phyloP scores from a whole-genome alignment of 192 early-diverging fungal species.

The Backusella liffmaniae region DNA sequence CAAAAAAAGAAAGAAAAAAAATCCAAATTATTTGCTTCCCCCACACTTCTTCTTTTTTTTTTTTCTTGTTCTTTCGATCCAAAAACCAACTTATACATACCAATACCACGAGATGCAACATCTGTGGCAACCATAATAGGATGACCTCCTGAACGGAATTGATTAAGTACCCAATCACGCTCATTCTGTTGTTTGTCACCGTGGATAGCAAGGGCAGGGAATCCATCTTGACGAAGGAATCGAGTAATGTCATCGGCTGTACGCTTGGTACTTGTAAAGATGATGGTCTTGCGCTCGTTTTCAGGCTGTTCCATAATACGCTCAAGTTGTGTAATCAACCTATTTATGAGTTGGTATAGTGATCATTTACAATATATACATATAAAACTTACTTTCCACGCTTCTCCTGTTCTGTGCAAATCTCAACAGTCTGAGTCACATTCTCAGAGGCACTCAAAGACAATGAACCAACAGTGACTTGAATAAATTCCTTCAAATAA shows the following conservation, averaged over 20 bases:
- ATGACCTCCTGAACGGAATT: constrained; percentile 85
- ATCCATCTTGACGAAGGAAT: constrained; percentile 86
- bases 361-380: background rate
- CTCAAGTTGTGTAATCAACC: constrained; percentile 78
- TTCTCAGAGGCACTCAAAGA: constrained; percentile 92
- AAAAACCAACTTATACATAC: constrained; percentile 53
- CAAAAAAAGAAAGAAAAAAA: background rate
- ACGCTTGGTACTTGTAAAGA: constrained; percentile 95
- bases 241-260: constrained; percentile 88
- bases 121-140: constrained; percentile 99
- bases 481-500: constrained; percentile 91
- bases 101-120: constrained; percentile 94
- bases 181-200: constrained; percentile 96
- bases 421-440: constrained; percentile 89
- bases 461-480: constrained; percentile 94
- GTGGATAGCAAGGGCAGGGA: constrained; percentile 92
- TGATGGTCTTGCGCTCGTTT: constrained; percentile 85
- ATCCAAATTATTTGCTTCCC: background rate
- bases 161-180: constrained; percentile 93
- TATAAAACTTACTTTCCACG: constrained; percentile 56
- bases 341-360: constrained; percentile 15
- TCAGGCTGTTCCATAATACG: constrained; percentile 72
- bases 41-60: background rate
- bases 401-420: constrained; percentile 87
- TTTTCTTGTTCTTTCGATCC: background rate